Conservation (phyloP, 2,329 filamentous ascomycete genomes). For the Aspergillus udagawae region DNA sequence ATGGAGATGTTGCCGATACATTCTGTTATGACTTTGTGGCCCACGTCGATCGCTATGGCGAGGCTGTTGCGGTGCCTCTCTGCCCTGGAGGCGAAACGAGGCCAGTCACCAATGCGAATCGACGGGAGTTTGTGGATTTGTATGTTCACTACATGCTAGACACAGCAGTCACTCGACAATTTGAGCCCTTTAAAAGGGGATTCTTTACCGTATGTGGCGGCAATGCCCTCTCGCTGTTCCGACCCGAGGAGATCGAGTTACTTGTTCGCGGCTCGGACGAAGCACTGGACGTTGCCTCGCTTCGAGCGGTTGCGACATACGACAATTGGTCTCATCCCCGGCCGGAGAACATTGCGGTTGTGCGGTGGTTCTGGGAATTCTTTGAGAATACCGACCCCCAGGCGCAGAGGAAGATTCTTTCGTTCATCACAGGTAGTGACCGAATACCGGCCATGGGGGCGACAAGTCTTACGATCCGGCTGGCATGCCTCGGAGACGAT, state of each 20-base stretch:
- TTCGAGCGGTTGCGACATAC: slow-evolving; percentile 74
- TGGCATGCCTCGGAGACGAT: slow-evolving; percentile 73
- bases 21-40: slow-evolving; percentile 81
- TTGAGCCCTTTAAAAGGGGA: slow-evolving; percentile 88
- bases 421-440: slow-evolving; percentile 87
- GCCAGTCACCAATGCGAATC: slow-evolving; percentile 77
- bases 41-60: slow-evolving; percentile 73
- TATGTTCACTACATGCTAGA: slow-evolving; percentile 81
- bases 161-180: slow-evolving; percentile 71
- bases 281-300: slow-evolving; percentile 68
- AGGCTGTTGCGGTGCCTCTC: slow-evolving; percentile 62
- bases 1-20: slow-evolving; percentile 74
- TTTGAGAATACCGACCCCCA: slow-evolving; percentile 63
- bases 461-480: slow-evolving; percentile 70
- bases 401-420: slow-evolving; percentile 73
- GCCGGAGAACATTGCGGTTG: slow-evolving; percentile 60
- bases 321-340: slow-evolving; percentile 66
- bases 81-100: slow-evolving; percentile 68
- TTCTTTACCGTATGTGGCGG: slow-evolving; percentile 91
- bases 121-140: slow-evolving; percentile 79
- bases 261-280: slow-evolving; percentile 83
- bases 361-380: slow-evolving; percentile 85
- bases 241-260: slow-evolving; percentile 87
- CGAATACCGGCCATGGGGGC: slow-evolving; percentile 85
- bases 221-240: slow-evolving; percentile 81